Evolutionary conservation across 2,329 filamentous ascomycete species (phyloP).

Genomic region (Lithohypha guttulata): DNA sequence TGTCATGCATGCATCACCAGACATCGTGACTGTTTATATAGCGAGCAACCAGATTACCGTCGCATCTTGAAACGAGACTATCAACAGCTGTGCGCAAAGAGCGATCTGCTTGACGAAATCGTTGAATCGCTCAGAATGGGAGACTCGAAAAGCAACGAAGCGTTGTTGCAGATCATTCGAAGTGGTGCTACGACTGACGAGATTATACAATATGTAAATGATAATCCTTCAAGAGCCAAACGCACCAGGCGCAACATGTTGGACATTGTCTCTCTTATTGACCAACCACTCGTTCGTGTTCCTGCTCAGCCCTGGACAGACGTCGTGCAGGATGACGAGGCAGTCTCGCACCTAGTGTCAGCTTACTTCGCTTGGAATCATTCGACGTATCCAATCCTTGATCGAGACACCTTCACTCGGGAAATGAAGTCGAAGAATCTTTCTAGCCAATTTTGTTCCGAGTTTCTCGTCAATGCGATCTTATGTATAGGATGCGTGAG

Average conservation of each 20-base stretch:
- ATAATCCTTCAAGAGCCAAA: neutral
- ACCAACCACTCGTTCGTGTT: slow-evolving; percentile 21
- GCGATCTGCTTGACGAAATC: neutral
- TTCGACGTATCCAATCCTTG: slow-evolving; percentile 24
- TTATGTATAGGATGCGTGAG: slow-evolving; percentile 24
- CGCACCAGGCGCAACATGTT: neutral
- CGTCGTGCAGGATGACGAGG: slow-evolving; percentile 24
- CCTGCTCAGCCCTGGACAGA: slow-evolving; percentile 27
- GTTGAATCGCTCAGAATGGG: neutral
- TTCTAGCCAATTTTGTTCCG: slow-evolving; percentile 22
- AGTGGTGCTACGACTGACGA: neutral
- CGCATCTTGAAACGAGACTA: neutral
- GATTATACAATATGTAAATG: neutral
- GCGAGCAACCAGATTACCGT: neutral
- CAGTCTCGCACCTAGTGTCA: slow-evolving; percentile 27
- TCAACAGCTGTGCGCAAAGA: neutral
- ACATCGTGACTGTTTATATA: neutral
- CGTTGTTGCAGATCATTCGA: neutral
- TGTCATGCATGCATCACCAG: neutral
- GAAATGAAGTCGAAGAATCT: slow-evolving; percentile 27
- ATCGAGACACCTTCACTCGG: slow-evolving; percentile 25
- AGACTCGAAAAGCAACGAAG: neutral
- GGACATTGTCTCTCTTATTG: slow-evolving; percentile 13
- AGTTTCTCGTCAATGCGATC: slow-evolving; percentile 26
- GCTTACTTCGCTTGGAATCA: slow-evolving; percentile 27